Base-by-base conservation (phyloP, 2,329 filamentous ascomycete genomes). In the Exserohilum rostratum region DNA sequence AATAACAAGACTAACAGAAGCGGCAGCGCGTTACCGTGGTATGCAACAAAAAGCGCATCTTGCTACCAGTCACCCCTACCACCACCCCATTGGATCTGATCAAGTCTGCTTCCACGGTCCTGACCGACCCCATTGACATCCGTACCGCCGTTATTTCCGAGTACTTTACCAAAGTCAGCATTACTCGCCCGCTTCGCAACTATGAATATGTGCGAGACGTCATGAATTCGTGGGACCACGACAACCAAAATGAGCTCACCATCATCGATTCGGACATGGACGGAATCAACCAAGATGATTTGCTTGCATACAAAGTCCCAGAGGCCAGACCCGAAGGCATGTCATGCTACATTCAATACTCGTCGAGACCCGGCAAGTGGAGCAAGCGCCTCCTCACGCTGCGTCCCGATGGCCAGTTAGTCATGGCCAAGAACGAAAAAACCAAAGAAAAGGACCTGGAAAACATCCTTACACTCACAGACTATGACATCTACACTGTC, bases 201-300 rank as follows among this genome's bases (percentile, higher is more conserved):
- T 97, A 96, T 71, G 93, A 98, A 77, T 86, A 86, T 58, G 84
- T 98, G 29, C 86, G 91, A 55, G 91, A 96, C 67, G 85, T 96
- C 18, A 85, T 97, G 83, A 96, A 96, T 72, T 96, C 92, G 0
- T 98, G 93, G 93, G 90, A 96, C 57, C 81, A 83, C 38, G 92
- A 96, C 71, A 80, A 83, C 2, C 88, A 92, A 64, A 95, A 96
- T 67, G 81, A 83, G 6, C 80, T 98, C 12, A 77, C 90, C 15
- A 81, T 97, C 18, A 77, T 88, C 50, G 81, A 87, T 12, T 79
- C 83, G 2, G 82, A 86, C 33, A 76, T 81, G 2, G 78, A 80
- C 6, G 76, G 67, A 5, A 80, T 83, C n/a, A 79, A 82, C 47
- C 79, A 83, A 57, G 72, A 76, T 6, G 86, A 89, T 51, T 81